Base-by-base conservation (phyloP, 495 filamentous ascomycete genomes). In the Pyrenopolyporus hunteri region DNA sequence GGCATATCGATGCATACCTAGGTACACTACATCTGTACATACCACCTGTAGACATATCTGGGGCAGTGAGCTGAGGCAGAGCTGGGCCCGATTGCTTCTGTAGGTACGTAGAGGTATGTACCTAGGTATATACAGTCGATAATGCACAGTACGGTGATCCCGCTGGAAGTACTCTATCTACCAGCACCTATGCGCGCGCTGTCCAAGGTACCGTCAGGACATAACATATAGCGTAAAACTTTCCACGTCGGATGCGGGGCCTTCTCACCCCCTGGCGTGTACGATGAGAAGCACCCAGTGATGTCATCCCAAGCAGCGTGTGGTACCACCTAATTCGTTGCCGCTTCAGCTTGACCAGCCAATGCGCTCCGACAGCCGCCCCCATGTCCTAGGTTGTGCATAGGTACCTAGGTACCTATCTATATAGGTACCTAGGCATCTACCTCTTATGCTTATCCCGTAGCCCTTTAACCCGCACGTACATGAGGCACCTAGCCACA, bases 51-150 rank as follows among this genome's bases (percentile, higher is more conserved):
- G 48, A 51, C 40, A 55, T 55, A 45, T 59, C 53, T 64, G 47
- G 60, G 53, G 42, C 45, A 47, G 11, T 50, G 54, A 64, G 60
- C 60, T 64, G 60, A 64, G 39, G 60, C 42, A 58, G 54, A 58
- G 60, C 60, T 64, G 54, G 60, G 36, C 47, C 48, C 13, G n/a
- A n/a, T 19, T 39, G 35, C 19, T 20, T 39, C 14, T 20, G 8
- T 29, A n/a, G n/a, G n/a, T n/a, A n/a, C n/a, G n/a, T n/a, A n/a
- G n/a, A n/a, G n/a, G n/a, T n/a, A n/a, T n/a, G n/a, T n/a, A n/a
- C n/a, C n/a, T n/a, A n/a, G n/a, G n/a, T n/a, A n/a, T n/a, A n/a
- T n/a, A 64, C 61, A 64, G 61, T 64, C n/a, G 29, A 52, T 48
- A 13, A 46, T 20, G 6, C 32, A 64, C 61, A 54, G 61, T 64